Conservation (phyloP, 2,329 filamentous ascomycete species). For the Alternaria sp. region DNA sequence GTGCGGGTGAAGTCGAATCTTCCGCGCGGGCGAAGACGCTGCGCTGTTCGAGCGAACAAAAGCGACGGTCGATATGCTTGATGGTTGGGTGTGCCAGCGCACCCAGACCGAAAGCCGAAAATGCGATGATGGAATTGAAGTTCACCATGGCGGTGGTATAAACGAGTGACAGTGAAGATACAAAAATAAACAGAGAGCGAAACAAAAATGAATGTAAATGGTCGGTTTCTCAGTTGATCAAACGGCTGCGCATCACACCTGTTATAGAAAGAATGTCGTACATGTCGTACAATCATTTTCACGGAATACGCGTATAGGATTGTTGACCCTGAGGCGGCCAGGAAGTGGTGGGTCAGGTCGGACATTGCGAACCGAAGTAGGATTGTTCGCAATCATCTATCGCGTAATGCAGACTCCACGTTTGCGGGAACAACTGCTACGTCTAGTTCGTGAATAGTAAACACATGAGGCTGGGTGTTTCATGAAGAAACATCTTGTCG, state of each 20-base stretch:
- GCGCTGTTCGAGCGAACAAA: slow-evolving; percentile 24
- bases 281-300: background rate
- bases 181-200: background rate
- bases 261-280: background rate
- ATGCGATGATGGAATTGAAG: slow-evolving; percentile 19
- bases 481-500: background rate
- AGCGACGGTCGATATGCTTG: slow-evolving; percentile 31
- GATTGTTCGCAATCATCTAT: background rate
- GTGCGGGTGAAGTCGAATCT: slow-evolving; percentile 15
- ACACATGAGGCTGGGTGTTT: background rate
- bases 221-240: background rate
- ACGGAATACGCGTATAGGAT: background rate
- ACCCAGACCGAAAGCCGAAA: slow-evolving; percentile 22
- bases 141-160: slow-evolving; percentile 21
- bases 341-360: background rate
- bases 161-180: background rate
- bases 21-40: slow-evolving; percentile 19
- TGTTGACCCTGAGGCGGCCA: background rate
- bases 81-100: slow-evolving; percentile 32
- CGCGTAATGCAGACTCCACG: background rate
- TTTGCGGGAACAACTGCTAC: background rate
- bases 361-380: background rate
- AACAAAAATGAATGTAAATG: background rate
- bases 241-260: background rate
- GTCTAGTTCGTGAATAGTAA: background rate